These are phyloP conservation scores for Lasiosphaeria hispida DNA, from an alignment of 495 filamentous ascomycete genomes.

Conservation along the genomic window DNA sequence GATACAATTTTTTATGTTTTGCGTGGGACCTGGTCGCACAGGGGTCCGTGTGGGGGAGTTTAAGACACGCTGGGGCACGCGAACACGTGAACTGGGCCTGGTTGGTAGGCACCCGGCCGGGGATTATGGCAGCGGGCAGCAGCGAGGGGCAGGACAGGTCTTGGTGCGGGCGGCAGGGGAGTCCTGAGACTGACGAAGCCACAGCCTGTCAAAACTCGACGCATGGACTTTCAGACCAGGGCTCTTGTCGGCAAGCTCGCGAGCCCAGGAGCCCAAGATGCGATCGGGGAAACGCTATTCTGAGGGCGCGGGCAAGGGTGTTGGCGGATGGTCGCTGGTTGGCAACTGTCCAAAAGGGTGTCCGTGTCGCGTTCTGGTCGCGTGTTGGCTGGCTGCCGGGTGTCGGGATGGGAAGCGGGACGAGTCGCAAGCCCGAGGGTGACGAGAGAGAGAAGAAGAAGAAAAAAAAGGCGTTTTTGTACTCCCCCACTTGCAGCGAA, in stretches of 20 bases:
- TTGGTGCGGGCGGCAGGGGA: neutral
- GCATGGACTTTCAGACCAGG: neutral
- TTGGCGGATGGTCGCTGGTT: neutral
- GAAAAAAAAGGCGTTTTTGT: conserved; percentile 10
- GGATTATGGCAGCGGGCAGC: conserved; percentile 5
- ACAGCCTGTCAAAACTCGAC: neutral
- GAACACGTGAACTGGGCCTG: conserved; percentile 27
- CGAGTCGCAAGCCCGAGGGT: conserved; percentile 13
- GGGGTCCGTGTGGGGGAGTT: conserved; percentile 26
- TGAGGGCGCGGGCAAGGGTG: neutral
- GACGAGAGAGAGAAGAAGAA: neutral
- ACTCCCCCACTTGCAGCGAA: conserved; percentile 15
- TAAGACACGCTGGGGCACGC: conserved; percentile 31
- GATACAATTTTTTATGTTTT: conserved; percentile 15
- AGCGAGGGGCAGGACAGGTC: conserved; percentile 6
- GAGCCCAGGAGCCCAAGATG: neutral
- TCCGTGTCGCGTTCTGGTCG: conserved; percentile 7
- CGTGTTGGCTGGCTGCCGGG: neutral
- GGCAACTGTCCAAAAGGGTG: too few relatives aligned
- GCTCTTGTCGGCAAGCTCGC: neutral
- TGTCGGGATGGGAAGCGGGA: conserved; percentile 7
- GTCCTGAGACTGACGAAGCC: neutral
- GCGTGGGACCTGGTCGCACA: conserved; percentile 17
- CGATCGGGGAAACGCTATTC: neutral
- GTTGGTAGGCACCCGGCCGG: neutral